A percentile compares a stretch with the other conserved stretches of the same genome.
These are phyloP conservation scores for Schizopora paradoxa DNA, from an alignment of 1,284 basidiomycete species.

Conservation along the genomic window DNA sequence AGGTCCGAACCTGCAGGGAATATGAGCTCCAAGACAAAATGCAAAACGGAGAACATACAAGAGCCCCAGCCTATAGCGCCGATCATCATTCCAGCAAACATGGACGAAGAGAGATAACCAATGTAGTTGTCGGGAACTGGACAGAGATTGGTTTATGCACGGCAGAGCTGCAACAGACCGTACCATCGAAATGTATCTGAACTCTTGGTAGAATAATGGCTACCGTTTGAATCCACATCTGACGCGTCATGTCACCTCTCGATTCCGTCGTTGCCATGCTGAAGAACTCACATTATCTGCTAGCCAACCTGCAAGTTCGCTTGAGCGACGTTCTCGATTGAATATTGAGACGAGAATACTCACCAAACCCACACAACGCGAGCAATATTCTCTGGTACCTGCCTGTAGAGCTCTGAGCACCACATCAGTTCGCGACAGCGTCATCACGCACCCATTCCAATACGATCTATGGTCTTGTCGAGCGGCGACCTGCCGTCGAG, in stretches of 20 bases:
- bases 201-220: conserved; percentile 92
- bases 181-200: conserved; percentile 78
- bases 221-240: conserved; percentile 88
- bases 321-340: background rate
- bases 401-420: conserved; percentile 31
- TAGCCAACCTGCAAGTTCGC: conserved; percentile 57
- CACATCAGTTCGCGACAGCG: background rate
- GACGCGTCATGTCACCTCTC: too few species aligned
- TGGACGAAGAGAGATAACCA: conserved; percentile 70
- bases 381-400: conserved; percentile 79
- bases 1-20: conserved; percentile 55
- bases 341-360: conserved; percentile 27
- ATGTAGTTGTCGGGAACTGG: conserved; percentile 71
- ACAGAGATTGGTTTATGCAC: conserved; percentile 13
- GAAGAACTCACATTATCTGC: conserved; percentile 76
- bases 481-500: conserved; percentile 63
- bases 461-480: conserved; percentile 82
- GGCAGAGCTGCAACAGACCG: conserved; percentile 15
- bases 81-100: conserved; percentile 95
- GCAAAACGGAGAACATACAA: conserved; percentile 40
- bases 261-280: too few species aligned
- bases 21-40: background rate
- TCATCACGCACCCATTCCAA: conserved; percentile 74
- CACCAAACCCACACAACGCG: conserved; percentile 81
- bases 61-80: conserved; percentile 92